Percentiles rank a stretch among this genome's conserved stretches.
These are phyloP conservation scores for Rhododendron williamsianum DNA, from an alignment of 148 eudicot genomes.

Conservation along the genomic window DNA sequence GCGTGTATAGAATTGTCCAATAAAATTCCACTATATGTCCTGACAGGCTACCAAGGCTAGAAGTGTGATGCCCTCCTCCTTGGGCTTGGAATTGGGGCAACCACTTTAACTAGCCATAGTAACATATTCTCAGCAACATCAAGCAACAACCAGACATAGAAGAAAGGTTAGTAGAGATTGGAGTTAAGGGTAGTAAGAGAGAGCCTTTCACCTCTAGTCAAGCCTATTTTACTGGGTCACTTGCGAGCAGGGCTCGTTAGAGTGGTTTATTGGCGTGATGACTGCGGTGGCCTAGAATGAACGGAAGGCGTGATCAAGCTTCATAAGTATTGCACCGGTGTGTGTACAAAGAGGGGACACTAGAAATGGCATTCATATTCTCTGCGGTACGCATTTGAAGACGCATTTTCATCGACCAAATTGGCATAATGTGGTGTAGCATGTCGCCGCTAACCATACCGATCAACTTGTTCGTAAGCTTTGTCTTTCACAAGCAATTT, in stretches of 20 bases:
- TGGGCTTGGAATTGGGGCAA: conserved; percentile 59
- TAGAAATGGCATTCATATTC: conserved; percentile 44
- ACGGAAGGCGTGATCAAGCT: conserved; percentile 42
- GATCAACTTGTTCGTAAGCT: conserved; percentile 45
- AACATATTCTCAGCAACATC: conserved; percentile 51
- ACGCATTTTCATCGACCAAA: conserved; percentile 53
- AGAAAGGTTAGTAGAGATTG: neutral
- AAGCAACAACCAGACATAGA: conserved; percentile 29
- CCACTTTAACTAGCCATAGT: conserved; percentile 55
- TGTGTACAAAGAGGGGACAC: conserved; percentile 56
- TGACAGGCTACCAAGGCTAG: conserved; percentile 42
- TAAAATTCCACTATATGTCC: neutral
- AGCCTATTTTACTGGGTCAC: conserved; percentile 55
- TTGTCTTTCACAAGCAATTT: no score
- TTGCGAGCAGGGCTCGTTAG: conserved; percentile 43
- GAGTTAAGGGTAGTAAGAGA: conserved; percentile 5
- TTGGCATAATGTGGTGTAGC: conserved; percentile 43
- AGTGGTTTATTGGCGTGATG: conserved; percentile 55
- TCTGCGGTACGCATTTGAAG: conserved; percentile 43
- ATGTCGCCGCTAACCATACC: conserved; percentile 35
- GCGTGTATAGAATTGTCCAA: neutral
- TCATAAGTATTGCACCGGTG: conserved; percentile 53
- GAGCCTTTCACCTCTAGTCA: conserved; percentile 31
- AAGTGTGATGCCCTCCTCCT: conserved; percentile 51
- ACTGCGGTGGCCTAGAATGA: conserved; percentile 51